A percentile compares a stretch with the other conserved stretches of the same genome.
These are phyloP conservation scores for Nitzschia sp. DNA, from an alignment of 108 stramenopile species.

Conservation along the genomic window DNA sequence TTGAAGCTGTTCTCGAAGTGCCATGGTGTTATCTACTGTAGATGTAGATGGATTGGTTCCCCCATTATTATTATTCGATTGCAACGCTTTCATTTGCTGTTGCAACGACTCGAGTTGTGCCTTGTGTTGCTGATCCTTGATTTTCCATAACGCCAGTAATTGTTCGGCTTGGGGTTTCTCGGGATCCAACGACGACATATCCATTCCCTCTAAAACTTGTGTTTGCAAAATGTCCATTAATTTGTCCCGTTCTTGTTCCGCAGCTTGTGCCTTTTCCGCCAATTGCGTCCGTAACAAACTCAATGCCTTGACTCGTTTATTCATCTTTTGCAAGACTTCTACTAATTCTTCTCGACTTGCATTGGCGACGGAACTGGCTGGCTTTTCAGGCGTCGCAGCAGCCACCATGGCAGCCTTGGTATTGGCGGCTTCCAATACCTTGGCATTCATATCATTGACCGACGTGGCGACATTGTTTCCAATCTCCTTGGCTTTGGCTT, in stretches of 20 bases:
- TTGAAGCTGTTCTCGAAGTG: conserved; percentile 57
- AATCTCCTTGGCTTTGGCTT: conserved; percentile 34
- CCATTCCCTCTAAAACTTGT: conserved; percentile 60
- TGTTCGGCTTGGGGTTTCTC: conserved; percentile 7
- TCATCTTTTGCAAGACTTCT: conserved; percentile 81
- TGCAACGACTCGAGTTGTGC: conserved; percentile 24
- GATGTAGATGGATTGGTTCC: conserved; percentile 23
- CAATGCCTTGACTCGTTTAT: conserved; percentile 80
- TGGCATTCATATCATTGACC: conserved; percentile 42
- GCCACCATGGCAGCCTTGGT: background rate
- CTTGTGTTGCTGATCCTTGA: conserved; percentile 26
- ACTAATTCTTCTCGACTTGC: conserved; percentile 73
- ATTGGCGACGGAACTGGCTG: conserved; percentile 13
- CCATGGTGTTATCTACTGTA: conserved; percentile 47
- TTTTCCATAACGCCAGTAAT: conserved; percentile 18
- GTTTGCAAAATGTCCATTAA: conserved; percentile 54
- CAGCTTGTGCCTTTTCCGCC: conserved; percentile 52
- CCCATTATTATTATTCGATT: conserved; percentile 23
- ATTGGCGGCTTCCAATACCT: conserved; percentile 28
- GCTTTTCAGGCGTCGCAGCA: background rate
- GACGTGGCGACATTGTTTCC: conserved; percentile 32
- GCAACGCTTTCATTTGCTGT: conserved; percentile 14
- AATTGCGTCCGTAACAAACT: conserved; percentile 54
- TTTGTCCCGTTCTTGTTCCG: conserved; percentile 56
- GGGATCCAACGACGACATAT: conserved; percentile 9